Conservation (phyloP, 208 protist genomes). For the Trypanosoma vivax region DNA sequence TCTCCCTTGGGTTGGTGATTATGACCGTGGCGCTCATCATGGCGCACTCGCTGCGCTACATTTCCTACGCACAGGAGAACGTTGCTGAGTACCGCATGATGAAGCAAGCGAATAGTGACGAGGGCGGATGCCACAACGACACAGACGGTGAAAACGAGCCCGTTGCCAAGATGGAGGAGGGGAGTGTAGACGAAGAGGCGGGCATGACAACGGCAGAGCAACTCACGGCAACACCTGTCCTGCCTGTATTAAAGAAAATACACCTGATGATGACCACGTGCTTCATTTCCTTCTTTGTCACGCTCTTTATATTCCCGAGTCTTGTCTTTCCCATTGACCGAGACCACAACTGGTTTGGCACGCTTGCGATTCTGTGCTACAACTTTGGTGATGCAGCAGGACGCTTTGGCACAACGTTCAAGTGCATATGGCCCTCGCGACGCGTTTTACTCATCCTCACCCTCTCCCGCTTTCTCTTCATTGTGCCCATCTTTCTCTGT, state of each 20-base stretch:
- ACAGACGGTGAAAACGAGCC: neutral
- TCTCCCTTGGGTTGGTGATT: constrained; percentile 54
- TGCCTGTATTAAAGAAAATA: constrained; percentile 56
- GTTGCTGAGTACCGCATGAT: constrained; percentile 60
- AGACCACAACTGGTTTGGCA: constrained; percentile 63
- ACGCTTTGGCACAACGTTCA: constrained; percentile 43
- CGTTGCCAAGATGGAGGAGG: neutral
- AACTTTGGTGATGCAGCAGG: constrained; percentile 74
- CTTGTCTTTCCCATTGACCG: constrained; percentile 65
- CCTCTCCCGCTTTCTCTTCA: constrained; percentile 43
- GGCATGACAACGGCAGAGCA: constrained; percentile 58
- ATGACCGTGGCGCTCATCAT: constrained; percentile 50
- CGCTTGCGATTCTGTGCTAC: constrained; percentile 73
- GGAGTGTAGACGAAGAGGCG: neutral
- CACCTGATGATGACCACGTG: constrained; percentile 52
- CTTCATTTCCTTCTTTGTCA: constrained; percentile 72
- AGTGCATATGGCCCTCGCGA: constrained; percentile 41
- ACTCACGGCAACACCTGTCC: constrained; percentile 37
- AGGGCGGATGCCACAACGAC: neutral
- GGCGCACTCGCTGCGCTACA: constrained; percentile 51
- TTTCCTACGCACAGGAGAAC: constrained; percentile 55
- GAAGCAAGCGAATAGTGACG: constrained; percentile 12
- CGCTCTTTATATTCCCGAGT: constrained; percentile 71
- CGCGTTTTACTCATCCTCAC: constrained; percentile 37
- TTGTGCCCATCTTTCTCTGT: constrained; percentile 73